A percentile compares a stretch with the other conserved stretches of the same genome.
These are phyloP conservation scores for Xylaria curta DNA, from an alignment of 495 filamentous ascomycete genomes.

Conservation along the genomic window DNA sequence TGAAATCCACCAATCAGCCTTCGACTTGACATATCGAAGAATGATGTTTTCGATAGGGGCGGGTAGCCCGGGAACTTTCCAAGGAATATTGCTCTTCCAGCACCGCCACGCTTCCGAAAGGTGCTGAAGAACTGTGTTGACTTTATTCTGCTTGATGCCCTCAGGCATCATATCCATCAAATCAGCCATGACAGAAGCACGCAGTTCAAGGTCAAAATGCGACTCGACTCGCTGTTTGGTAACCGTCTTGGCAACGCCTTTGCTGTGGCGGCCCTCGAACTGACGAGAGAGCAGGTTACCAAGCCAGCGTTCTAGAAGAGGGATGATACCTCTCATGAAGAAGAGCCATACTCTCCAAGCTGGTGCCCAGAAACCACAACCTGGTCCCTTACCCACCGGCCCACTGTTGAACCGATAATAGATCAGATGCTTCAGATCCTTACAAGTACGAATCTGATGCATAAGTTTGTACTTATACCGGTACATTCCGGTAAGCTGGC, in stretches of 20 bases:
- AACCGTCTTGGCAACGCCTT: slow-evolving; percentile 98
- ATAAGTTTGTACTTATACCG: slow-evolving; percentile 99
- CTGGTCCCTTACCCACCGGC: slow-evolving; percentile 96
- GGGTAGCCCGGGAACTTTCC: slow-evolving; percentile 96
- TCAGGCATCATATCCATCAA: slow-evolving; percentile 99
- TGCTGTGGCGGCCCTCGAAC: slow-evolving; percentile 98
- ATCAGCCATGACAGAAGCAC: slow-evolving; percentile 98
- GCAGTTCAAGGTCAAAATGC: slow-evolving; percentile 96
- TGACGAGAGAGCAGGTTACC: slow-evolving; percentile 96
- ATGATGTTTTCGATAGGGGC: slow-evolving; percentile 99
- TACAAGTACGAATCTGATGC: slow-evolving; percentile 99
- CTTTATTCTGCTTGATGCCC: slow-evolving; percentile 99
- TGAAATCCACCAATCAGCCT: slow-evolving; percentile 99
- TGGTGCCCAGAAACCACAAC: slow-evolving; percentile 99
- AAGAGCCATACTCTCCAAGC: slow-evolving; percentile 99
- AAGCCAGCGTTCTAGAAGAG: slow-evolving; percentile 95
- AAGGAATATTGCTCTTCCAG: slow-evolving; percentile 99
- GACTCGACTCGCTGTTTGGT: slow-evolving; percentile 99
- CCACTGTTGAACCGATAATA: slow-evolving; percentile 99
- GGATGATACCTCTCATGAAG: slow-evolving; percentile 99
- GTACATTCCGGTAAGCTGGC: slow-evolving; percentile 99
- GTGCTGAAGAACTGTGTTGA: slow-evolving; percentile 97
- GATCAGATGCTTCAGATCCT: slow-evolving; percentile 98
- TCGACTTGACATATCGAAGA: slow-evolving; percentile 96
- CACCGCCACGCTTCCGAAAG: slow-evolving; percentile 97